Evolutionary conservation across 1,284 basidiomycete genomes (phyloP), one percentile per base, ranked within the genome.

Genomic region (Trametes hirsuta): DNA sequence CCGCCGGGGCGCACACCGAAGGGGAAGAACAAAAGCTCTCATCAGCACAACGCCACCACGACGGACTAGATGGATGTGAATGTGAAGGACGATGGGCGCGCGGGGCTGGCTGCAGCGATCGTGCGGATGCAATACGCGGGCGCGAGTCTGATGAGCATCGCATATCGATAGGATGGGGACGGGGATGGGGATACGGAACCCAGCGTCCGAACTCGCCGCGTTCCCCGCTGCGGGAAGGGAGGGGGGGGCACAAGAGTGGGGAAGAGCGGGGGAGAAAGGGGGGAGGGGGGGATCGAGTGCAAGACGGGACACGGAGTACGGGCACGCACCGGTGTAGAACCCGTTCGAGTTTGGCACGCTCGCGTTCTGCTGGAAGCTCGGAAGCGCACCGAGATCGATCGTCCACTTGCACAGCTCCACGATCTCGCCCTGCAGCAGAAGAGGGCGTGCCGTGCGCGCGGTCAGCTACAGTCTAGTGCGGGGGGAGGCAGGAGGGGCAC

Each of bases 351-450:
- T 77, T 22, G 84, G 78, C 55, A 77, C 69, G 24, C 74, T 76
- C 46, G 87, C 85, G 65, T 87, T 86, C 63, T 85, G 84, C 71
- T 84, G 85, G 78, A 92, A 94, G 45, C 84, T 86, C 34, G 91
- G 91, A 58, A 94, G 74, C 25, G 86, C 82, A 46, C 84, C 83
- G 52, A 94, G 79, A 73, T 94, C 88, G 45, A 93, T 91, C 6
- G 87, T 91, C 92, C 92, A 94, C 75, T 90, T 88, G 77, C 92
- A 94, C 54, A 94, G 76, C 69, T 92, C 90, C 51, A 72, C 77
- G 12, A 84, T 87, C 68, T 88, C 88, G 14, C 88, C 88, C 77
- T 52, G 55, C 46, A 24, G 65, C 3, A 30, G n/a, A 35, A 10
- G 37, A 24, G 47, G 2, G 30, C 37, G n/a, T 36, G 36, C 37